Evolutionary conservation across 2,329 filamentous ascomycete species (phyloP), one percentile per base, ranked within the genome.

Genomic region (Ophiostoma piceae): DNA sequence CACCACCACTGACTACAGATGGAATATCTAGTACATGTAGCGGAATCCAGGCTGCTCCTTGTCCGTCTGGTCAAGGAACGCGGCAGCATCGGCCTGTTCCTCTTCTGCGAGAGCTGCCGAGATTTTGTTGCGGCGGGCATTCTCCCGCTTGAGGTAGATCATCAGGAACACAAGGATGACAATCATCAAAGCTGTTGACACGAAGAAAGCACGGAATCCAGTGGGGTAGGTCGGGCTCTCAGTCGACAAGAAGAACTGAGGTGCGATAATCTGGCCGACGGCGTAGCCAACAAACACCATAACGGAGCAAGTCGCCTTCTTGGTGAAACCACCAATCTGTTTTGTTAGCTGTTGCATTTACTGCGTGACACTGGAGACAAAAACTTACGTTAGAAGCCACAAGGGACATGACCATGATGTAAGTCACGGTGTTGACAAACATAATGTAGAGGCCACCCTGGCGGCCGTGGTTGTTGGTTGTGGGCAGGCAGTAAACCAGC

Each of bases 181-280:
- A 1, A 86, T 81, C 68, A 86, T 79, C 43, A 84, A 74, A 0
- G 80, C 81, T 74, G 88, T 88, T 76, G 87, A 89, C 5, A 84
- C 83, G 69, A 90, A 81, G 72, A 89, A 86, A 88, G 88, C 76
- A 86, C 89, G 80, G 73, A 89, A 88, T 0, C 86, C 88, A 60
- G 85, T 87, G 66, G 84, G 82, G 75, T 90, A 91, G 1, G 82
- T 78, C 0, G 88, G 88, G 0, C 81, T 81, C 74, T 90, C 86
- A 43, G 77, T 78, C n/a, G 80, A 78, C 16, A 86, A 78, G 78
- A 88, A 89, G 2, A 88, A 81, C 78, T 90, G 71, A 3, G 71
- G 71, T 41, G 71, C 47, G 22, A 70, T 69, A 19, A 71, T 70
- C 74, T 89, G 90, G 1, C 87, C 87, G 0, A 82, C 79, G 47